Evolutionary conservation across 768 basidiomycete genomes (phyloP).

Genomic region (Phaffia tasmanica): DNA sequence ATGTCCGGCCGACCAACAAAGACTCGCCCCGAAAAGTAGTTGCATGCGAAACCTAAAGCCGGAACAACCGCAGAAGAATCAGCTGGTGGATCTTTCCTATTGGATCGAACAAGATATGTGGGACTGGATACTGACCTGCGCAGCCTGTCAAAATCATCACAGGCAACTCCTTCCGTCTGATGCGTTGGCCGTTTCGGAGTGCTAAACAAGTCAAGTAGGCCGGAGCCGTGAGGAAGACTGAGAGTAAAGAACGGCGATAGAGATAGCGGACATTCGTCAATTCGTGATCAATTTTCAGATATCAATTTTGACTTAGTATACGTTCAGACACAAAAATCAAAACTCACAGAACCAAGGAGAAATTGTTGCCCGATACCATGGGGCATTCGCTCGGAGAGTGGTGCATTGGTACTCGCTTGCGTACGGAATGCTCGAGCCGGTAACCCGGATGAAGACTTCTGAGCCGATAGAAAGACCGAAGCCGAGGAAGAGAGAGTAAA

Average conservation of each 20-base stretch:
- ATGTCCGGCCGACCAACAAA: constrained; percentile 65
- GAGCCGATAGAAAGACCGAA: constrained; percentile 76
- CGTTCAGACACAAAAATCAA: not conserved
- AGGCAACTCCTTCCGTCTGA: constrained; percentile 36
- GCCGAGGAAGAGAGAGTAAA: constrained; percentile 55
- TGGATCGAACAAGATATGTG: not conserved
- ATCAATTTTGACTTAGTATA: not conserved
- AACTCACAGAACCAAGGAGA: constrained; percentile 58
- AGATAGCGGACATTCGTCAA: not conserved
- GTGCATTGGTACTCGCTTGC: constrained; percentile 53
- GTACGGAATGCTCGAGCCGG: constrained; percentile 43
- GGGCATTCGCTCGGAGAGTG: constrained; percentile 48
- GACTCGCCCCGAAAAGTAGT: constrained; percentile 51
- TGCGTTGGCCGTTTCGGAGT: constrained; percentile 39
- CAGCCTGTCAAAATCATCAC: constrained; percentile 50
- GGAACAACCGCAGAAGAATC: not conserved
- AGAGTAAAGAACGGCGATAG: not conserved
- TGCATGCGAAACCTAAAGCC: constrained; percentile 42
- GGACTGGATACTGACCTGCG: constrained; percentile 52
- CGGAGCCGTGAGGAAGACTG: constrained; percentile 39
- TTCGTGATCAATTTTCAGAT: not conserved
- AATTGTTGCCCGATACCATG: constrained; percentile 66
- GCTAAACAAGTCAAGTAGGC: constrained; percentile 38
- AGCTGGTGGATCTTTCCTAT: not conserved
- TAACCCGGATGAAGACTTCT: constrained; percentile 53